These are phyloP conservation scores for Lasiosphaeris hirsuta DNA, from an alignment of 495 filamentous ascomycete species.

Conservation along the genomic window DNA sequence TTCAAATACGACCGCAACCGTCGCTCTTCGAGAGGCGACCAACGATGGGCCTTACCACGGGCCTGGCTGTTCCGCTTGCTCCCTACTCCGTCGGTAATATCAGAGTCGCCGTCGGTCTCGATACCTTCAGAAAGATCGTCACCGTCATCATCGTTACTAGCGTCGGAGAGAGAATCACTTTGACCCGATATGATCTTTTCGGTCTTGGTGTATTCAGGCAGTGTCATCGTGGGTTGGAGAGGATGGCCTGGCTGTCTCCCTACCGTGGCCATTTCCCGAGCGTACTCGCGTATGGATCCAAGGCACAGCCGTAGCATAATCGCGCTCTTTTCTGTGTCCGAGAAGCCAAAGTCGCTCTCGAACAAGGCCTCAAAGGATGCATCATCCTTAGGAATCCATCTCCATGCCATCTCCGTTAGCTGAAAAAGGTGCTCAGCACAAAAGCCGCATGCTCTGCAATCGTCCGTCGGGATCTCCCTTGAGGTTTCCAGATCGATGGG, in stretches of 20 bases:
- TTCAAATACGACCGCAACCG: slow-evolving; percentile 2
- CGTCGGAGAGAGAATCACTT: background rate
- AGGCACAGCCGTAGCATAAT: slow-evolving; percentile 7
- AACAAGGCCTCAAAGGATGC: slow-evolving; percentile 1
- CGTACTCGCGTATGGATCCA: slow-evolving; percentile 5
- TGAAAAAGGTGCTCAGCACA: slow-evolving; percentile 3
- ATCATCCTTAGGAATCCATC: slow-evolving; percentile 3
- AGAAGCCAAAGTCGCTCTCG: slow-evolving; percentile 2
- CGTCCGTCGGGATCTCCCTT: background rate
- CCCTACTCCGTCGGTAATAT: background rate
- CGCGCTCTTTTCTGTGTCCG: slow-evolving; percentile 3
- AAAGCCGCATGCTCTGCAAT: slow-evolving; percentile 1
- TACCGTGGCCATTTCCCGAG: slow-evolving; percentile 3
- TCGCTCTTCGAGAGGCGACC: slow-evolving; percentile 1
- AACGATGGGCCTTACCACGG: slow-evolving; percentile 4
- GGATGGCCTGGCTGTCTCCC: background rate
- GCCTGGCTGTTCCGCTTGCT: slow-evolving; percentile 6
- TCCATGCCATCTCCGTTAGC: slow-evolving; percentile 4
- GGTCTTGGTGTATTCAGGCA: slow-evolving; percentile 3
- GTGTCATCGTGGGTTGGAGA: slow-evolving; percentile 2
- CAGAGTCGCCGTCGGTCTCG: background rate
- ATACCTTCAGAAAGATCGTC: slow-evolving; percentile 4
- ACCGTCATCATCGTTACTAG: slow-evolving; percentile 2
- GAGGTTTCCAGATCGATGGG: background rate
- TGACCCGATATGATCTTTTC: background rate